These are phyloP conservation scores for Phytopythium kandeliae DNA, from an alignment of 352 stramenopile genomes.

Conservation along the genomic window DNA sequence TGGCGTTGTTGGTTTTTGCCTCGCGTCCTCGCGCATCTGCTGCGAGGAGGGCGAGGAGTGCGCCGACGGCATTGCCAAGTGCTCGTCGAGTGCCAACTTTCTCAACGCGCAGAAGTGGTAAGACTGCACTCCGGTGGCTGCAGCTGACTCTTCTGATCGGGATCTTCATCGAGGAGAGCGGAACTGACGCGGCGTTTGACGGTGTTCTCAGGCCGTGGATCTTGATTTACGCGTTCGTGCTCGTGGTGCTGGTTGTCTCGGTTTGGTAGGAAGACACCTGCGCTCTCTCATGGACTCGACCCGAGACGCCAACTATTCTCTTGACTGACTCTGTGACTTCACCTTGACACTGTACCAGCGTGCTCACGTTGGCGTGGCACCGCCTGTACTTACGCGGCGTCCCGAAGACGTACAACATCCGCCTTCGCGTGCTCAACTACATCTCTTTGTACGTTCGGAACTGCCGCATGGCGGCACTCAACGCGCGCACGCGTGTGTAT, in stretches of 20 bases:
- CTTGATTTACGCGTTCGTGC: constrained; percentile 82
- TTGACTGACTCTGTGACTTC: not conserved
- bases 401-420: constrained; percentile 87
- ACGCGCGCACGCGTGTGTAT: too few species aligned
- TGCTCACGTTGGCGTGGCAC: constrained; percentile 79
- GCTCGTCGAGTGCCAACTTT: constrained; percentile 51
- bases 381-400: constrained; percentile 78
- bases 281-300: too few species aligned
- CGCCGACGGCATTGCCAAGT: constrained; percentile 26
- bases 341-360: constrained; percentile 25
- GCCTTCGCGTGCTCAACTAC: constrained; percentile 86
- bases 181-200: constrained; percentile 11
- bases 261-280: constrained; percentile 35
- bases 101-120: constrained; percentile 77
- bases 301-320: too few species aligned
- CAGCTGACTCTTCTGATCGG: too few species aligned
- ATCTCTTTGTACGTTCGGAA: constrained; percentile 68
- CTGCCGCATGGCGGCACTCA: too few species aligned
- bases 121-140: too few species aligned
- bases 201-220: constrained; percentile 54
- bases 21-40: constrained; percentile 78
- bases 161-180: too few species aligned
- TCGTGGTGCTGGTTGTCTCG: constrained; percentile 79
- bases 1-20: constrained; percentile 72
- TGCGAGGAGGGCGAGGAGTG: constrained; percentile 41